Evolutionary conservation across 768 basidiomycete species (phyloP).

Genomic region (Termitomyces sp.): DNA sequence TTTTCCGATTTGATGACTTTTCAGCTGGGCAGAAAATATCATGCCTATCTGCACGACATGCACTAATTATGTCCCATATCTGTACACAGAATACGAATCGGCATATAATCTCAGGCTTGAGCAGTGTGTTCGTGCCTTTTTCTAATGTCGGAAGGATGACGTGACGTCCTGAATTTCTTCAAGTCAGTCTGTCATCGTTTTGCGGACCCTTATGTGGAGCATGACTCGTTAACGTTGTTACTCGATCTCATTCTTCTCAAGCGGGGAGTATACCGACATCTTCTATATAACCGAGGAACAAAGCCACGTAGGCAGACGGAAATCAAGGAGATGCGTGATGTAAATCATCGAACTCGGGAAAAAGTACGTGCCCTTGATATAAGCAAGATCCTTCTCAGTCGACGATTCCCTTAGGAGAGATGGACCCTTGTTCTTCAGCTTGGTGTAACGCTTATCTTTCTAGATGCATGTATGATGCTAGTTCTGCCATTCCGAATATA

Average conservation of each 20-base stretch:
- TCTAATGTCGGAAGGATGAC: not conserved
- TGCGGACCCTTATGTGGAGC: conserved; percentile 85
- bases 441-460: conserved; percentile 49
- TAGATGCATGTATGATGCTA: conserved; percentile 66
- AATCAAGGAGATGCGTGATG: conserved; percentile 8
- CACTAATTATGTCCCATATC: conserved; percentile 52
- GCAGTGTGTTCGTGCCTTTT: conserved; percentile 63
- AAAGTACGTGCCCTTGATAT: conserved; percentile 17
- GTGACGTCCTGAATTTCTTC: not conserved
- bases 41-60: conserved; percentile 68
- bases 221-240: conserved; percentile 66
- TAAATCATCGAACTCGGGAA: conserved; percentile 11
- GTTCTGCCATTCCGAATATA: conserved; percentile 1
- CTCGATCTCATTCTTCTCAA: conserved; percentile 82
- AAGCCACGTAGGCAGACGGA: conserved; percentile 45
- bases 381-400: not conserved
- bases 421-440: conserved; percentile 58
- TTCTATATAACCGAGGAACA: conserved; percentile 75
- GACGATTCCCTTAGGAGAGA: conserved; percentile 35
- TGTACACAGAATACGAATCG: conserved; percentile 82
- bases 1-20: too few species aligned
- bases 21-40: too few species aligned
- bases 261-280: conserved; percentile 73
- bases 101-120: conserved; percentile 75
- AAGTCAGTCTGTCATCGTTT: conserved; percentile 60